These are phyloP conservation scores for Irpex sp. DNA, from an alignment of 1,284 basidiomycete species.

Conservation along the genomic window DNA sequence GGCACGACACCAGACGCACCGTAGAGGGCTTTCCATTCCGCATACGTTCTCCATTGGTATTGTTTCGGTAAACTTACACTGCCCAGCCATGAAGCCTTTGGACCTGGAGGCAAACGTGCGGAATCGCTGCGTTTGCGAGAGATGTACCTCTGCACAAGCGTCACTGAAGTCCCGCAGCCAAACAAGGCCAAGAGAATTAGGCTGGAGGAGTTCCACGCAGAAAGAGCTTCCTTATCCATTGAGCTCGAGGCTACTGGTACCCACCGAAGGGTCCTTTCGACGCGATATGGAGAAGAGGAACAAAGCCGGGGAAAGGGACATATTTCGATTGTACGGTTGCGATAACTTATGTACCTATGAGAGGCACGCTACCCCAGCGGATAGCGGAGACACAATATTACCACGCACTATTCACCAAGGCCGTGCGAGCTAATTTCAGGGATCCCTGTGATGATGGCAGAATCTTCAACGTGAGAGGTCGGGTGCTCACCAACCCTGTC, in stretches of 20 bases:
- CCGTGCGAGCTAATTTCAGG: neutral
- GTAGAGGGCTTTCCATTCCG: constrained; percentile 41
- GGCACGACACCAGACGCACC: constrained; percentile 26
- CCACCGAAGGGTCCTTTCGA: no score
- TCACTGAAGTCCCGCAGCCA: neutral
- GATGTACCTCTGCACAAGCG: neutral
- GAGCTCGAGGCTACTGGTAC: no score
- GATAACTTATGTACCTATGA: neutral
- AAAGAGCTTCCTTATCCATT: no score
- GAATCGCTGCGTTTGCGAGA: neutral
- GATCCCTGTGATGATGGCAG: neutral
- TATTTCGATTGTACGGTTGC: neutral
- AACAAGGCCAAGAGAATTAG: neutral
- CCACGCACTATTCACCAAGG: neutral
- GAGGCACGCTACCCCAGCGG: neutral
- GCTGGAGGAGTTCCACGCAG: neutral
- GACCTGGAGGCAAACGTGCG: constrained; percentile 38
- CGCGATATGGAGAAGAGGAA: no score
- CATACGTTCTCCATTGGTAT: constrained; percentile 46
- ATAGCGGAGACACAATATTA: neutral
- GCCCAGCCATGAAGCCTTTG: constrained; percentile 34
- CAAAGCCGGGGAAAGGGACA: no score
- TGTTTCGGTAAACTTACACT: constrained; percentile 32
- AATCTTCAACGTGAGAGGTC: neutral
- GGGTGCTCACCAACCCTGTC: neutral